phyloP scores from a whole-genome alignment of 1,139 yeast species.

The Debaryomyces sp. region DNA sequence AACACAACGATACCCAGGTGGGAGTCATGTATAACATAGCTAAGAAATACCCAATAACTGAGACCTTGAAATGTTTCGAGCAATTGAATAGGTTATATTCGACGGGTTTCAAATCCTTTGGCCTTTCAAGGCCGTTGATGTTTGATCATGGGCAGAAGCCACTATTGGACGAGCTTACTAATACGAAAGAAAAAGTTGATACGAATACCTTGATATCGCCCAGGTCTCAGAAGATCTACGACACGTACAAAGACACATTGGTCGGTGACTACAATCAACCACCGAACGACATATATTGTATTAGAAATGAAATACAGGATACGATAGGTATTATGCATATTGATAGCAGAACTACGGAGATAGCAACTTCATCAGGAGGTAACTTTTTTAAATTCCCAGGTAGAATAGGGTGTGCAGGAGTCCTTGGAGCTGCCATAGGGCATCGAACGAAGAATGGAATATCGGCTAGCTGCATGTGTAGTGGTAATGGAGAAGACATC shows the following conservation, averaged over 20 bases:
- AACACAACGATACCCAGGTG: slow-evolving; percentile 6
- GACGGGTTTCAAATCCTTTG: slow-evolving; percentile 16
- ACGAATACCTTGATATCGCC: slow-evolving; percentile 18
- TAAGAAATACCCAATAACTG: slow-evolving; percentile 25
- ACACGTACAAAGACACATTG: slow-evolving; percentile 12
- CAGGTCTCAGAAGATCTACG: slow-evolving; percentile 17
- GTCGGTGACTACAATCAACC: background rate
- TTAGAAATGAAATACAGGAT: slow-evolving; percentile 24
- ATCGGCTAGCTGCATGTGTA: slow-evolving; percentile 46
- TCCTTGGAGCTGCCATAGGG: slow-evolving; percentile 49
- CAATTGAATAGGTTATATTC: slow-evolving; percentile 18
- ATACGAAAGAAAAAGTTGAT: slow-evolving; percentile 1
- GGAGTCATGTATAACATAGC: slow-evolving; percentile 30
- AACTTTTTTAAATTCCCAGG: slow-evolving; percentile 52
- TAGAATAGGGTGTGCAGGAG: slow-evolving; percentile 56
- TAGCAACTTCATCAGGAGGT: slow-evolving; percentile 56
- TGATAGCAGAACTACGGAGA: slow-evolving; percentile 16
- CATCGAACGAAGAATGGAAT: slow-evolving; percentile 14
- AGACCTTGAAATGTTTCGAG: slow-evolving; percentile 14
- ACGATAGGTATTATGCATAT: slow-evolving; percentile 36
- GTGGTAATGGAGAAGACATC: slow-evolving; percentile 62
- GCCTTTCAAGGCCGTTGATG: slow-evolving; percentile 30
- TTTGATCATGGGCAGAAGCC: slow-evolving; percentile 17
- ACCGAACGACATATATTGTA: slow-evolving; percentile 9
- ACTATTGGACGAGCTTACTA: background rate